These are phyloP conservation scores for Antrodiella citrinella DNA, from an alignment of 768 basidiomycete species.

Conservation along the genomic window DNA sequence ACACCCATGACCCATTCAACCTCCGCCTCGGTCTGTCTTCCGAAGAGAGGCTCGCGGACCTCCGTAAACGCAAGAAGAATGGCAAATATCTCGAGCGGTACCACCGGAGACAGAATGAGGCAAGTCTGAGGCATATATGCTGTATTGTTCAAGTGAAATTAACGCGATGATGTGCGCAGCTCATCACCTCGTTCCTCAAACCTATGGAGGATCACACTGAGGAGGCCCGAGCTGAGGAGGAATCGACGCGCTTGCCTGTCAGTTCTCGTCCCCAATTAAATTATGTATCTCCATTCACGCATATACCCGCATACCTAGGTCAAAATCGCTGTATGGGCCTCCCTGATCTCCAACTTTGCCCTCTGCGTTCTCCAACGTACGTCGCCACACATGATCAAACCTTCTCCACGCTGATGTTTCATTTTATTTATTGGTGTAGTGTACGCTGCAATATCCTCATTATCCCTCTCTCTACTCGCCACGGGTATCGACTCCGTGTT, in stretches of 20 bases:
- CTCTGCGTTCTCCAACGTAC: constrained; percentile 68
- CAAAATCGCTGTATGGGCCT: constrained; percentile 81
- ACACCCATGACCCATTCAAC: constrained; percentile 52
- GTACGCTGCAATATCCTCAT: constrained; percentile 83
- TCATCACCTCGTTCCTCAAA: constrained; percentile 83
- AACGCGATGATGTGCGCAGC: constrained; percentile 38
- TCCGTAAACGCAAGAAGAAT: constrained; percentile 47
- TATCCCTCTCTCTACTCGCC: constrained; percentile 80
- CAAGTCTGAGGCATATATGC: constrained; percentile 23
- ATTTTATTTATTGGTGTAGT: constrained; percentile 39
- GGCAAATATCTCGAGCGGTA: constrained; percentile 61
- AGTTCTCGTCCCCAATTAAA: constrained; percentile 15
- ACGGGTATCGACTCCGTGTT: constrained; percentile 85
- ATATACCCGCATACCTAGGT: constrained; percentile 61
- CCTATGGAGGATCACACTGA: constrained; percentile 84
- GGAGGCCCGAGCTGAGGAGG: constrained; percentile 68
- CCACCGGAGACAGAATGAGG: constrained; percentile 68
- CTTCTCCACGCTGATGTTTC: too few species aligned
- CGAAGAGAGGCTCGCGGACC: constrained; percentile 51
- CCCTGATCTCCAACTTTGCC: constrained; percentile 66
- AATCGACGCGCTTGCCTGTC: constrained; percentile 59
- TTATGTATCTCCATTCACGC: not conserved
- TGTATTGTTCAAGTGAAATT: not conserved
- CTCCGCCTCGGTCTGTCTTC: constrained; percentile 54
- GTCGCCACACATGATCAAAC: constrained; percentile 14